These are phyloP conservation scores for Penicillium desertorum DNA, from an alignment of 495 filamentous ascomycete genomes.

Conservation along the genomic window DNA sequence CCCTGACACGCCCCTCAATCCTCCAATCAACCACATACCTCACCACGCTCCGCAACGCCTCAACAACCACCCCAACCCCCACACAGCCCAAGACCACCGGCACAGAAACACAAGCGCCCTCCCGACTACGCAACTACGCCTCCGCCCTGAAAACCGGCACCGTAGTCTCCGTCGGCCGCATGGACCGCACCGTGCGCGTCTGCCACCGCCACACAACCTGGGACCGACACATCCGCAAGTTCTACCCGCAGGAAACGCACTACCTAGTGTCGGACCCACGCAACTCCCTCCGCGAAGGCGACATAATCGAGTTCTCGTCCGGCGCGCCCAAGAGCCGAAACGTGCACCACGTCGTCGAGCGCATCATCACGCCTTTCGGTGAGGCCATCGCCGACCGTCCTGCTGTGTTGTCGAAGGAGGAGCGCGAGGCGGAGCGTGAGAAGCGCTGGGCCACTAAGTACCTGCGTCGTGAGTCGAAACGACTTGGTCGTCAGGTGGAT, in stretches of 20 bases:
- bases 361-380: constrained; percentile 74
- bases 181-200: constrained; percentile 48
- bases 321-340: constrained; percentile 61
- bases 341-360: constrained; percentile 74
- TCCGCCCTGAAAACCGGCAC: constrained; percentile 44
- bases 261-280: constrained; percentile 72
- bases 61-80: constrained; percentile 21
- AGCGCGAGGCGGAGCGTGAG: constrained; percentile 53
- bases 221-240: constrained; percentile 44
- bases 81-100: constrained; percentile 15
- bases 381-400: constrained; percentile 60
- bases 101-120: constrained; percentile 25
- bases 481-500: constrained; percentile 29
- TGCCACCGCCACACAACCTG: constrained; percentile 36
- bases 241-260: constrained; percentile 39
- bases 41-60: constrained; percentile 20
- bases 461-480: constrained; percentile 43
- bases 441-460: constrained; percentile 52
- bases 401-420: constrained; percentile 60
- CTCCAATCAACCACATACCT: constrained; percentile 22
- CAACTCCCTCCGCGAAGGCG: constrained; percentile 70
- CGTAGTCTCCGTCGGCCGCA: constrained; percentile 46
- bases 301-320: constrained; percentile 75
- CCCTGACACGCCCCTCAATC: constrained; percentile 26
- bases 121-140: constrained; percentile 41